Base-by-base conservation (phyloP, 345 rosid genomes). In the Arabidopsis arenosa region DNA sequence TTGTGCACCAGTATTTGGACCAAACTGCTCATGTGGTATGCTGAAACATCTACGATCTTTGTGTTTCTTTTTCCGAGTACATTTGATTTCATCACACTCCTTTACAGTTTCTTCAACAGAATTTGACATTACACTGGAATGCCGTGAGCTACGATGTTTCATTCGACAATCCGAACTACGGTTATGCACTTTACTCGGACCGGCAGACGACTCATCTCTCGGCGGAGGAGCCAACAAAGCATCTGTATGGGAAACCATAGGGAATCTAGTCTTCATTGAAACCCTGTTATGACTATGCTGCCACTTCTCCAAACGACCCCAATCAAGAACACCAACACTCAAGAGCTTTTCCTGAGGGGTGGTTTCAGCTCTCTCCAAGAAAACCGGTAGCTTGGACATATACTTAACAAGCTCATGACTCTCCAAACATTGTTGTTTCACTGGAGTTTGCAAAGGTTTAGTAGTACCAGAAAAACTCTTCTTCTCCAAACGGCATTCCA, bases 221-320 rank as follows among this genome's bases (percentile, higher is more conserved):
- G 82, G 78, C 60, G 33, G 79, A 10, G 33, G 79, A 10, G 81
- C 44, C 15, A 88, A 84, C 7, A 77, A 85, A 18, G 86, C 58
- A 78, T 80, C 77, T 61, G 84, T 58, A 59, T 83, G 83, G 17
- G 88, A 86, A 14, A 78, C 54, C 44, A 89, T 86, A 75, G 80
- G 73, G 78, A 87, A 60, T 18, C 81, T 78, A 83, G 17, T 75
- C 74, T 82, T 82, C 7, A 65, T 65, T 6, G 78, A 66, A 55
- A 79, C 30, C 74, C 77, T 87, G 57, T 81, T 85, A 65, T 86
- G 86, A 80, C 74, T 79, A 76, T 70, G 77, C 64, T 90, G 90
- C 98, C 98, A 94, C 75, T 85, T 90, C 75, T 95, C 95, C 30
- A 95, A 87, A 49, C 88, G 92, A 6, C 86, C 80, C 99, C 97